A percentile compares a stretch with the other conserved stretches of the same genome.
Evolutionary conservation across 2,329 filamentous ascomycete genomes (phyloP).

Genomic region (Fusarium sp.): DNA sequence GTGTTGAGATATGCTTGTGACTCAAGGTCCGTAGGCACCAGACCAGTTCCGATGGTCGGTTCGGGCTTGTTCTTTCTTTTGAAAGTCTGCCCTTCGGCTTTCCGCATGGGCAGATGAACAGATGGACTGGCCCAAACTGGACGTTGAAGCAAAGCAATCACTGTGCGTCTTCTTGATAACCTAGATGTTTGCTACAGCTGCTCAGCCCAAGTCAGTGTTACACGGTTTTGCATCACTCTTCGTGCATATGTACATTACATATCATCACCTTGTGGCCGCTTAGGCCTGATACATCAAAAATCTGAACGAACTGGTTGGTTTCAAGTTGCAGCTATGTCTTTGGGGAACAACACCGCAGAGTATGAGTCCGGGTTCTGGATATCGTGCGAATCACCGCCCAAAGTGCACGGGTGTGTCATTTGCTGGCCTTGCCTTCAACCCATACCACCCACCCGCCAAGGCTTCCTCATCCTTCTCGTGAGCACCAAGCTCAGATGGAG

Average conservation of each 20-base stretch:
- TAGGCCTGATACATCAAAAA: neutral
- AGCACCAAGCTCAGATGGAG: neutral
- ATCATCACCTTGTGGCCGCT: neutral
- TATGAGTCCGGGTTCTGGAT: neutral
- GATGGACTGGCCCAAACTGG: neutral
- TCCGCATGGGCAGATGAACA: neutral
- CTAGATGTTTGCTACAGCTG: neutral
- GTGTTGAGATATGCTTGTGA: conserved; percentile 10
- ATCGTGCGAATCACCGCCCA: neutral
- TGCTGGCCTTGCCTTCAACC: neutral
- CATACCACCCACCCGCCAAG: conserved; percentile 2
- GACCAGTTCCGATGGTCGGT: neutral
- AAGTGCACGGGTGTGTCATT: conserved; percentile 6
- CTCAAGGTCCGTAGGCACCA: conserved; percentile 23
- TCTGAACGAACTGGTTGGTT: neutral
- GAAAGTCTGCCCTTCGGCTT: neutral
- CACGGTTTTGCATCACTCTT: neutral
- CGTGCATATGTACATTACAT: neutral
- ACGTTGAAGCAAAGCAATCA: neutral
- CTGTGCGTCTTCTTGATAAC: neutral
- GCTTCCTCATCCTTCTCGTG: neutral
- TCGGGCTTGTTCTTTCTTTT: neutral
- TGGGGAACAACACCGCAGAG: neutral
- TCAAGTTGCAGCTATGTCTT: conserved; percentile 1
- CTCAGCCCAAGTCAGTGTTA: neutral